Conservation (phyloP, 2,329 filamentous ascomycete species). For the Cryphonectria radicalis region DNA sequence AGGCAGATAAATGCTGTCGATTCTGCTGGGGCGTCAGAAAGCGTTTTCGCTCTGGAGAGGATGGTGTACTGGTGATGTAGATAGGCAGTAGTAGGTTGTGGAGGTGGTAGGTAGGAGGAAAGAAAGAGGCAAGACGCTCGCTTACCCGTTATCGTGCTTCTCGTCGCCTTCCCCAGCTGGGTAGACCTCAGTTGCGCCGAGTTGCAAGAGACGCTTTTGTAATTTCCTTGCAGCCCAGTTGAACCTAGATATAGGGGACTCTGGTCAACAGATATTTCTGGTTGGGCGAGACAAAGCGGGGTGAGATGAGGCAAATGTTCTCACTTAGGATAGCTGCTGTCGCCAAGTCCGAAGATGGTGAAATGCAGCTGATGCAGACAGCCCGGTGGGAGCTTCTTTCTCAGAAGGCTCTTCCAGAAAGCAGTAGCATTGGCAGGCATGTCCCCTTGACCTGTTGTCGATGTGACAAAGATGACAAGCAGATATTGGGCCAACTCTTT, state of each 20-base stretch:
- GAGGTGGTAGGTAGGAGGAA: background rate
- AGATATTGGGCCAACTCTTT: slow-evolving; percentile 54
- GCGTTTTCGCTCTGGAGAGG: background rate
- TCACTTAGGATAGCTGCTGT: slow-evolving; percentile 91
- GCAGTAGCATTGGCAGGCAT: slow-evolving; percentile 79
- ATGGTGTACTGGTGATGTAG: background rate
- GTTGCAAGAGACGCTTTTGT: slow-evolving; percentile 78
- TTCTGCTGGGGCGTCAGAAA: slow-evolving; percentile 49
- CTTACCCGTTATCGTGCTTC: slow-evolving; percentile 87
- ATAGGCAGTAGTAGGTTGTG: background rate
- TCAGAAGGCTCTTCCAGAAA: slow-evolving; percentile 85
- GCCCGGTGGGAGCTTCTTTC: slow-evolving; percentile 73
- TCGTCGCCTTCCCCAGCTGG: slow-evolving; percentile 88
- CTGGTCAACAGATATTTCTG: background rate
- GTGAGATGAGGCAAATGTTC: slow-evolving; percentile 32
- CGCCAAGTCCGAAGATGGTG: slow-evolving; percentile 87
- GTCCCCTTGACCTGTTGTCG: slow-evolving; percentile 94
- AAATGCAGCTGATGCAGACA: slow-evolving; percentile 74
- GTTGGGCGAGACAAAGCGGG: background rate
- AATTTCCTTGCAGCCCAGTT: slow-evolving; percentile 93
- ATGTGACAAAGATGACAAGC: slow-evolving; percentile 79
- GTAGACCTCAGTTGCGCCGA: slow-evolving; percentile 79
- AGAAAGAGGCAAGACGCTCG: slow-evolving; percentile 29
- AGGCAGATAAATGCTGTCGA: slow-evolving; percentile 79
- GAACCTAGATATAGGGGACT: slow-evolving; percentile 58